phyloP scores from a whole-genome alignment of 306 rosid genomes.

The Geum urbanum region DNA sequence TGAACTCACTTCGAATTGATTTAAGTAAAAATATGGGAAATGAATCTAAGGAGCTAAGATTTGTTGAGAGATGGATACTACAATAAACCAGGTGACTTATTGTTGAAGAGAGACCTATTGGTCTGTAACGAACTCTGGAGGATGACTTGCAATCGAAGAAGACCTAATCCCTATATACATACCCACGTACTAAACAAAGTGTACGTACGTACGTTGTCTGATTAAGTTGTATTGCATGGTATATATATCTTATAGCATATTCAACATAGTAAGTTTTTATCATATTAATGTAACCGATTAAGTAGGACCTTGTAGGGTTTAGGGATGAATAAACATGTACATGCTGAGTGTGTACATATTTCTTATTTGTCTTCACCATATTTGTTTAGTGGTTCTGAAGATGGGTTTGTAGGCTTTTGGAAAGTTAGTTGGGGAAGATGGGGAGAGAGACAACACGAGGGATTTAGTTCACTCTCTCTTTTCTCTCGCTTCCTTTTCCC shows the following conservation, averaged over 20 bases:
- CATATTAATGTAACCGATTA: neutral
- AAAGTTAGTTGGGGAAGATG: constrained; percentile 30
- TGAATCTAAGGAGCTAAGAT: neutral
- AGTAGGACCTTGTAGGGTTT: neutral
- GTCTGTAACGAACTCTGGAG: constrained; percentile 3
- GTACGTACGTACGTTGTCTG: no score
- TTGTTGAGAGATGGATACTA: neutral
- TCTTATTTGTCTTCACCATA: neutral
- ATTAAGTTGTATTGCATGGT: neutral
- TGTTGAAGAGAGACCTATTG: neutral
- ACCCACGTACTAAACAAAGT: neutral
- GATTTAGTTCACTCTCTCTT: no score
- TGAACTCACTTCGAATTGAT: no score
- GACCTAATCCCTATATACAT: neutral
- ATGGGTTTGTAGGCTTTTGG: neutral
- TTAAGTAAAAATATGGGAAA: neutral
- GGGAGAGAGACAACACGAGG: constrained; percentile 14
- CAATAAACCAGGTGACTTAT: neutral
- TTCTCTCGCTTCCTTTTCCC: neutral
- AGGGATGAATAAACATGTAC: neutral
- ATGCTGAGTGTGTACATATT: no score
- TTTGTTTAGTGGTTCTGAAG: constrained; percentile 11
- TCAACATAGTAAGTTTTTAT: neutral
- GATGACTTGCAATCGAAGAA: constrained; percentile 3
- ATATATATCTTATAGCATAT: neutral